These are phyloP conservation scores for Fusarium ramigenum DNA, from an alignment of 2,329 filamentous ascomycete species.

Conservation along the genomic window DNA sequence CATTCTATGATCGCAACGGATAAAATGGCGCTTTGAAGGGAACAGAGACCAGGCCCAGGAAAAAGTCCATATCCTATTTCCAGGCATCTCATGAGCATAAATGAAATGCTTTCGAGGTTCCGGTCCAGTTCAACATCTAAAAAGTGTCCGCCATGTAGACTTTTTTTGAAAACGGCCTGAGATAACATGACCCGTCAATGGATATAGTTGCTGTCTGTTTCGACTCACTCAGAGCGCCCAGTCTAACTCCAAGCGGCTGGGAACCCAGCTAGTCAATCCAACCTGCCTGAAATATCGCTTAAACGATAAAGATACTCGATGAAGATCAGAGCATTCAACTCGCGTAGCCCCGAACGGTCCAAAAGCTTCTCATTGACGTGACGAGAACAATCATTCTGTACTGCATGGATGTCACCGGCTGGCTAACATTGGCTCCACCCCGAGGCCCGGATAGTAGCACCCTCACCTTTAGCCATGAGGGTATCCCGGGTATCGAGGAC, in stretches of 20 bases:
- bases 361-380: fast-evolving
- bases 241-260: fast-evolving
- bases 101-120: too few relatives aligned
- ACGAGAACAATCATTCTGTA: too few relatives aligned
- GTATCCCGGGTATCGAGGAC: background rate
- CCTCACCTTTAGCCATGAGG: background rate
- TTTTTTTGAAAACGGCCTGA: too few relatives aligned
- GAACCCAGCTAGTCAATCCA: fast-evolving
- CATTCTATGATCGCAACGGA: fast-evolving
- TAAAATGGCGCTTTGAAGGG: too few relatives aligned
- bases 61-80: too few relatives aligned
- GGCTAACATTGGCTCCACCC: too few relatives aligned
- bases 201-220: background rate
- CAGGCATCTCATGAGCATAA: too few relatives aligned
- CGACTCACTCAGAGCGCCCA: fast-evolving
- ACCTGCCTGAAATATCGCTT: background rate
- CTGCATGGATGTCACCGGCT: too few relatives aligned
- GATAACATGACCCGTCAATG: background rate
- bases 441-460: background rate
- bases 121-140: too few relatives aligned
- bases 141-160: too few relatives aligned
- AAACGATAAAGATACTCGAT: fast-evolving
- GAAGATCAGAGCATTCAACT: background rate
- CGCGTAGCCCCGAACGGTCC: fast-evolving
- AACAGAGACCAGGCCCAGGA: too few relatives aligned